A percentile compares a stretch with the other conserved stretches of the same genome.
Evolutionary conservation across 2,329 filamentous ascomycete species (phyloP).

Genomic region (Colletotrichum echinochloae): DNA sequence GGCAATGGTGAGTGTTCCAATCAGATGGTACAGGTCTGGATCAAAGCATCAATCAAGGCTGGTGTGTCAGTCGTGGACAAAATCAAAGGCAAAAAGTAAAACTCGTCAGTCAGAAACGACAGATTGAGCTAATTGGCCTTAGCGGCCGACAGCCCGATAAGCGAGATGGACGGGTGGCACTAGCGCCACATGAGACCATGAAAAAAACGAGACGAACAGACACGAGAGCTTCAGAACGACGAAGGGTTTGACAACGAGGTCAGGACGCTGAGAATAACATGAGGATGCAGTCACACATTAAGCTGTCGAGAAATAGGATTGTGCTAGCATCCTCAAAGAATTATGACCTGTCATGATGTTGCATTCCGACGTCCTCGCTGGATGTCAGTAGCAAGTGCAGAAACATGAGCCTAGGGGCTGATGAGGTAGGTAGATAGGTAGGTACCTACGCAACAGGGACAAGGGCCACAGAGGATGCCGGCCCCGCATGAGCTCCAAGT

Average conservation of each 20-base stretch:
- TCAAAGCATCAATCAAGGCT: neutral
- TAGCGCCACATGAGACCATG: constrained; percentile 23
- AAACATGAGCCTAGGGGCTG: neutral
- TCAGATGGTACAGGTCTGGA: neutral
- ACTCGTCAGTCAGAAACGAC: constrained; percentile 9
- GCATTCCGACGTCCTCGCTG: neutral
- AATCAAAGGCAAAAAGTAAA: constrained; percentile 29
- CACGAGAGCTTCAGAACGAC: constrained; percentile 5
- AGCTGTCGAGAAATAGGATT: no score
- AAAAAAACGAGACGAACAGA: constrained; percentile 23
- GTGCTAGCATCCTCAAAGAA: neutral
- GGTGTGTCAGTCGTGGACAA: neutral
- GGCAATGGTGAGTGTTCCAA: neutral
- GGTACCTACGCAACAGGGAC: constrained; percentile 23
- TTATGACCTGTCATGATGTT: neutral
- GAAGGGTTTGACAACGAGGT: neutral
- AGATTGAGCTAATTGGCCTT: constrained; percentile 28
- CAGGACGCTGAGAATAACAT: neutral
- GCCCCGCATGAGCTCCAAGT: constrained; percentile 37
- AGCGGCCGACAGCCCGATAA: constrained; percentile 37
- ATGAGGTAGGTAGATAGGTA: neutral
- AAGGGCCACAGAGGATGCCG: constrained; percentile 28
- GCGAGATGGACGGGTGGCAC: constrained; percentile 25
- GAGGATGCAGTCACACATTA: neutral
- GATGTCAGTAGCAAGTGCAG: constrained; percentile 8